Conservation (phyloP, 1,284 basidiomycete genomes). For the Papiliotrema flavescens region DNA sequence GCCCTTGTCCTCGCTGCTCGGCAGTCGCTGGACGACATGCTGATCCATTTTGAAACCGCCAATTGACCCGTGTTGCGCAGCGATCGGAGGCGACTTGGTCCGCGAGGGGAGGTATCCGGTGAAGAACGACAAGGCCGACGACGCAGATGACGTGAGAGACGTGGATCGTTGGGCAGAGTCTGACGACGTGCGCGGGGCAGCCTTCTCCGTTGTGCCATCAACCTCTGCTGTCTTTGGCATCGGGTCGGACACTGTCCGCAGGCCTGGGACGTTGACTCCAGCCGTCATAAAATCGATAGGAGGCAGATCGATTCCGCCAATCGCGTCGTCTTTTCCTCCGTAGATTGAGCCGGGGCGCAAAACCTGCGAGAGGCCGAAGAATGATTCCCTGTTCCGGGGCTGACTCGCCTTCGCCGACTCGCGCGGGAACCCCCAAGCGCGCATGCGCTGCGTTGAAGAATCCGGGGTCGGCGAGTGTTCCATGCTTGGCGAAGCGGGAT, state of each 20-base stretch:
- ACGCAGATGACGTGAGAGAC: constrained; percentile 7
- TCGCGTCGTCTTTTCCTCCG: neutral
- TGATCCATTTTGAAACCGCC: neutral
- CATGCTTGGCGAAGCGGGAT: neutral
- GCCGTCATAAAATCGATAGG: constrained; percentile 6
- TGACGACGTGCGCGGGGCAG: neutral
- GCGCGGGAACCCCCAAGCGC: constrained; percentile 39
- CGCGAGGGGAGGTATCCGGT: constrained; percentile 11
- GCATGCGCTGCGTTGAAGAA: constrained; percentile 17
- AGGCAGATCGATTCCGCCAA: constrained; percentile 17
- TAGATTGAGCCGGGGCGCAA: constrained; percentile 9
- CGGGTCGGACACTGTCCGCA: neutral
- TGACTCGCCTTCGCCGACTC: constrained; percentile 8
- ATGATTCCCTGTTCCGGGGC: constrained; percentile 34
- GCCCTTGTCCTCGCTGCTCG: neutral
- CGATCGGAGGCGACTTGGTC: neutral
- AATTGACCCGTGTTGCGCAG: neutral
- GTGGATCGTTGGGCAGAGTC: neutral
- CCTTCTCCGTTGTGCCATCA: neutral
- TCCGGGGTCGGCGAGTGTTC: constrained; percentile 19
- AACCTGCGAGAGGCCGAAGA: constrained; percentile 39
- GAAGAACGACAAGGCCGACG: constrained; percentile 10
- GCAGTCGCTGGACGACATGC: neutral
- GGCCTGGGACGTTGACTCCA: neutral
- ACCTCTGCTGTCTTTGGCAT: neutral